Evolutionary conservation across 2,329 filamentous ascomycete species (phyloP), one percentile per base, ranked within the genome.

Genomic region (Colletotrichum truncatum): DNA sequence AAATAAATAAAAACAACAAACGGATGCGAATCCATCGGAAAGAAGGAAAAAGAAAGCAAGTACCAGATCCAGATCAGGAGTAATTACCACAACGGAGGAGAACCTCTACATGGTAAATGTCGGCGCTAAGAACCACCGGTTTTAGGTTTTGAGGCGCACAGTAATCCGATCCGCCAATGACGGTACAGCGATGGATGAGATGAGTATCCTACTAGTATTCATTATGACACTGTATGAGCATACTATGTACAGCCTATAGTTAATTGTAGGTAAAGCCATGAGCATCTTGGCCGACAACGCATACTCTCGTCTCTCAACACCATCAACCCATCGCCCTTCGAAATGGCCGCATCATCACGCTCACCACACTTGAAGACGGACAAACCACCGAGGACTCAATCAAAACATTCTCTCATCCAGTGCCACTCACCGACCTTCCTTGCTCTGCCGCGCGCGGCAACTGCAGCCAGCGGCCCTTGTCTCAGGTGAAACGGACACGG

Each of bases 401-500:
- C 26, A 16, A n/a, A n/a, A n/a, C 32, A 30, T 30, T 12, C 10
- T 10, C 45, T 58, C 6, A 51, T 30, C 9, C 38, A 49, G 39
- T 11, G 21, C 16, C 11, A 14, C 5, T 41, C 30, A 30, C 53
- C 53, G 39, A 56, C 53, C 18, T 12, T 11, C 10, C 26, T 21
- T 39, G 23, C 39, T 32, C 39, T 53, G 21, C 62, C 56, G 56
- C 56, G 48, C 56, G 49, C 56, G 62, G 49, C 56, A 48, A 38
- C 62, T 65, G 48, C 48, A 49, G 41, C 25, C 30, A 48, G 16
- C 39, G 32, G 62, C 57, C 62, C 62, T 65, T 65, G 62, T 55
- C 62, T 65, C 62, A 62, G 62, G 57, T 65, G 62, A 65, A 65
- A 65, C 62, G 43, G 57, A 36, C n/a, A n/a, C 26, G 41, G 26